These are phyloP conservation scores for Phlyctochytrium bullatum DNA, from an alignment of 192 early-diverging fungal species.

Conservation along the genomic window DNA sequence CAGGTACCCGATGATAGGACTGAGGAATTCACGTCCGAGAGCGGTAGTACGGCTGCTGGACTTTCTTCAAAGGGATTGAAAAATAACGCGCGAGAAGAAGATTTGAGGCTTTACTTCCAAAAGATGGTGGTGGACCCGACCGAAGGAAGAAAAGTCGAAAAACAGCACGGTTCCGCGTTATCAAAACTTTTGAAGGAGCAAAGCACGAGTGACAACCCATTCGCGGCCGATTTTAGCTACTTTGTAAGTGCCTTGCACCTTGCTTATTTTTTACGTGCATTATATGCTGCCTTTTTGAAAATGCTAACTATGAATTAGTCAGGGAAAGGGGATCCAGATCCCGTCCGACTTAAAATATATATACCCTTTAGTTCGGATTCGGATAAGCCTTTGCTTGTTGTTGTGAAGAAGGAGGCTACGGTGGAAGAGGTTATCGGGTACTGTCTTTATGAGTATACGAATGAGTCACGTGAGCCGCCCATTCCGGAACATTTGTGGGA, in stretches of 20 bases:
- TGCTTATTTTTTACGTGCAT: neutral
- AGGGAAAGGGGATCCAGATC: constrained; percentile 41
- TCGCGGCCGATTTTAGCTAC: constrained; percentile 38
- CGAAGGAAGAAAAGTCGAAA: neutral
- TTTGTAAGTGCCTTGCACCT: constrained; percentile 33
- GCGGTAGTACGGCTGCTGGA: too few species aligned
- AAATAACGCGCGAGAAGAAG: neutral
- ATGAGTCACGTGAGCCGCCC: constrained; percentile 61
- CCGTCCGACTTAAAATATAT: constrained; percentile 40
- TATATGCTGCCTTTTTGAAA: neutral
- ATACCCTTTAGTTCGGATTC: constrained; percentile 35
- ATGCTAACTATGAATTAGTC: constrained; percentile 21
- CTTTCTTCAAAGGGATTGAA: too few species aligned
- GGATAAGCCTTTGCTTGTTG: constrained; percentile 51
- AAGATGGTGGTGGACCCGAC: constrained; percentile 2
- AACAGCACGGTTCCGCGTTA: constrained; percentile 25
- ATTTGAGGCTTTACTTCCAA: constrained; percentile 12
- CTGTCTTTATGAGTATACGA: constrained; percentile 82
- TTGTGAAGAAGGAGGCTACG: constrained; percentile 73
- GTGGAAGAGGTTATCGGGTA: constrained; percentile 96
- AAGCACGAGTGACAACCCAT: constrained; percentile 41
- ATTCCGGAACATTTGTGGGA: constrained; percentile 63
- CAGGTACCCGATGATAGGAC: too few species aligned
- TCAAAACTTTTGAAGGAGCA: constrained; percentile 34
- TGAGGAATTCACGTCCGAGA: too few species aligned